Base-by-base conservation (phyloP, 2,329 filamentous ascomycete species). In the Botrytis cinerea region DNA sequence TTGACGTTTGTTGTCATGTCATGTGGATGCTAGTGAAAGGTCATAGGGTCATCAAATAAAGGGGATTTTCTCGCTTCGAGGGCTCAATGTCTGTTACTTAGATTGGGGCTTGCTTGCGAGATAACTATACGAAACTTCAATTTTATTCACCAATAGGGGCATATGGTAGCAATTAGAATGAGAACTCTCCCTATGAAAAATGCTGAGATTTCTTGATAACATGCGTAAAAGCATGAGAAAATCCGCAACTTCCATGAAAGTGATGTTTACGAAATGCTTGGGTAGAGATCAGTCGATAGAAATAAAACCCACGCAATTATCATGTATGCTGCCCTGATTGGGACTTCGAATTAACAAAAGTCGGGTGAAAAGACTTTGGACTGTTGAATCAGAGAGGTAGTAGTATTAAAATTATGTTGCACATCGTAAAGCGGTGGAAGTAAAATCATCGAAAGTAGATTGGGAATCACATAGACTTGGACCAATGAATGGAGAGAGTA, bases 271-370 rank as follows among this genome's bases (percentile, higher is more conserved):
- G 20, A 40, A 0, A 18, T 43, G 8, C 0, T 54, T 54, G 1
- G 6, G n/a, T 8, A 16, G 14, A 18, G 16, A 18, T 18, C n/a
- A 18, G 14, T 18, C n/a, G 0, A 54, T 8, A 54, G 51, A 28
- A 54, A 28, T 12, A 9, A 18, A 1, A 28, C 14, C 18, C 18
- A 3, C n/a, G 18, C 14, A 54, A n/a, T 54, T 28, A 18, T 54
- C 0, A 8, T 28, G 0, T 28, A 18, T 9, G n/a, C 5, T 14
- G 1, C 25, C 22, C 5, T 25, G 5, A 7, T 51, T n/a, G n/a
- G 28, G 51, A 6, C 5, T 28, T 0, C 12, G 4, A 14, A 51
- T 28, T 54, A 9, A 54, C 2, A n/a, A 7, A 28, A 28, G 12
- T 28, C n/a, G 2, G 6, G 18, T 1, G 28, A 16, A 14, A 40